A percentile compares a stretch with the other conserved stretches of the same genome.
Conservation (phyloP, 768 basidiomycete species). For the Naganishia vaughanmartiniae region DNA sequence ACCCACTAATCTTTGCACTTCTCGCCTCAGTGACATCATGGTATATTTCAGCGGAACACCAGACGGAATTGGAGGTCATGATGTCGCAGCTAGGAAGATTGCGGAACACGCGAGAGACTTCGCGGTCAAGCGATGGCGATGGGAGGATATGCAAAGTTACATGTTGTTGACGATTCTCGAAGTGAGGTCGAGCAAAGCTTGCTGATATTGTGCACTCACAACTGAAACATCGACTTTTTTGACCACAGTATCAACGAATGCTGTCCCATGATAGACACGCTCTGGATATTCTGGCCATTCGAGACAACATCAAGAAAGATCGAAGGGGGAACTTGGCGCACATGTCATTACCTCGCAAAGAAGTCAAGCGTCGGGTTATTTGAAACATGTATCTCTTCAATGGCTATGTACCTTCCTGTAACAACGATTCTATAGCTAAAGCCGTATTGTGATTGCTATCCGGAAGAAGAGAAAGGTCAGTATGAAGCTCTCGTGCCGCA, state of each 20-base stretch:
- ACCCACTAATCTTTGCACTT: not conserved
- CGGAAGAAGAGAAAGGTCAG: conserved; percentile 6
- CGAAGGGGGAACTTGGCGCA: not conserved
- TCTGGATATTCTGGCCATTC: conserved; percentile 1
- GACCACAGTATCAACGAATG: conserved; percentile 9
- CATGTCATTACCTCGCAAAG: not conserved
- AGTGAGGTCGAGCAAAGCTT: conserved; percentile 29
- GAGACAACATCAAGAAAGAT: not conserved
- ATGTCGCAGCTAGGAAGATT: conserved; percentile 42
- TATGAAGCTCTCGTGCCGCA: not conserved
- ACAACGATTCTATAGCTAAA: conserved; percentile 74
- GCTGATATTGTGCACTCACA: not conserved
- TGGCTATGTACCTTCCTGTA: conserved; percentile 52
- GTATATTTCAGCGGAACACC: conserved; percentile 46
- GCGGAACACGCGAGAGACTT: conserved; percentile 40
- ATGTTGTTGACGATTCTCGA: conserved; percentile 43
- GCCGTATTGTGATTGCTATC: conserved; percentile 68
- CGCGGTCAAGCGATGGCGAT: conserved; percentile 42
- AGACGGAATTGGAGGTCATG: conserved; percentile 36
- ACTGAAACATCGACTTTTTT: not conserved
- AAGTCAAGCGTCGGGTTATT: not conserved
- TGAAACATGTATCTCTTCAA: not conserved
- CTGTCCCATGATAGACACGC: not conserved
- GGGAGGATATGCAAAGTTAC: conserved; percentile 48
- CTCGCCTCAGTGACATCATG: conserved; percentile 41